phyloP scores from a whole-genome alignment of 345 rosid species.

The Boechera retrofracta region DNA sequence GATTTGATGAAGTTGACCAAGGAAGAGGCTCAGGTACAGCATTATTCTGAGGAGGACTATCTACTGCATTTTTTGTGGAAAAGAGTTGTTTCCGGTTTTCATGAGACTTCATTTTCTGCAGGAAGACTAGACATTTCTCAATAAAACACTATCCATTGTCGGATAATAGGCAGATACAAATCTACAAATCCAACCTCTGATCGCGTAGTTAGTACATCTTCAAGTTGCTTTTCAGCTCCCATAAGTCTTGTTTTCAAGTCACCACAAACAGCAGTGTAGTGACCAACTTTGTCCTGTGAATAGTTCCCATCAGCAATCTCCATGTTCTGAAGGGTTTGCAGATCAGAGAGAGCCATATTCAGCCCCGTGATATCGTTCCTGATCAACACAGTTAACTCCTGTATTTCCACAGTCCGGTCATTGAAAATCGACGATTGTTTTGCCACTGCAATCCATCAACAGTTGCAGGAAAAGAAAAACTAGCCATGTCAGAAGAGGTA shows the following conservation, averaged over 20 bases:
- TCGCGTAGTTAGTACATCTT: conserved; percentile 80
- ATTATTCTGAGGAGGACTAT: conserved; percentile 57
- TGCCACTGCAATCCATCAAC: conserved; percentile 56
- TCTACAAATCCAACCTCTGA: conserved; percentile 62
- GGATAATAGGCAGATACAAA: neutral
- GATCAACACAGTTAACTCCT: conserved; percentile 77
- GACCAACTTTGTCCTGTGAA: conserved; percentile 77
- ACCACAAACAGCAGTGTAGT: conserved; percentile 78
- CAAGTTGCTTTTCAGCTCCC: conserved; percentile 81
- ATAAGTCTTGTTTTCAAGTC: conserved; percentile 83
- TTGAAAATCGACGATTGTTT: conserved; percentile 87
- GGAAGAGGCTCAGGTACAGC: conserved; percentile 79
- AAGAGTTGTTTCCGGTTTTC: conserved; percentile 83
- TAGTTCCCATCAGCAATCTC: conserved; percentile 77
- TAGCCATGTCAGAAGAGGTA: neutral
- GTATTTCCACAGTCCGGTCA: conserved; percentile 81
- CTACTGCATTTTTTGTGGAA: conserved; percentile 67
- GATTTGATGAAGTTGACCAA: conserved; percentile 71
- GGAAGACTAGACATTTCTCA: neutral
- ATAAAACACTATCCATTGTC: neutral
- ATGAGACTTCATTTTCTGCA: conserved; percentile 90
- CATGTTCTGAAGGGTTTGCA: conserved; percentile 78
- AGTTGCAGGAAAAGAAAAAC: conserved; percentile 16
- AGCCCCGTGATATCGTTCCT: conserved; percentile 81
- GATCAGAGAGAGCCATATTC: conserved; percentile 75